Conservation (phyloP, 2,329 filamentous ascomycete species). For the Fusarium sp. region DNA sequence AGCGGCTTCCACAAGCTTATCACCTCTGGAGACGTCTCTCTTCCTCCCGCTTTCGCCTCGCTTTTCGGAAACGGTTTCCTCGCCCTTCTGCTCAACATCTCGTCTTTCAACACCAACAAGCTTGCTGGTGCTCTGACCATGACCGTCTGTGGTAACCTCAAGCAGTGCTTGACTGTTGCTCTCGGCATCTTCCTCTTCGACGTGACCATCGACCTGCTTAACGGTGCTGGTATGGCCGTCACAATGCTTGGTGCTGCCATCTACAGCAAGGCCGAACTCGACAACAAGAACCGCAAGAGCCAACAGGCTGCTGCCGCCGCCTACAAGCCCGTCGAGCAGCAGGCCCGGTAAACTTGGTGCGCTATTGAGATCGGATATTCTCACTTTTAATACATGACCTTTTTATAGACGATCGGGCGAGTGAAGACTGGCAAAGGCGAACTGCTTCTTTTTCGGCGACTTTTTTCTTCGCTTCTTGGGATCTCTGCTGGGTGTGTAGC, state of each 20-base stretch:
- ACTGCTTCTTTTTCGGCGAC: conserved; percentile 31
- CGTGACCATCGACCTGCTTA: conserved; percentile 60
- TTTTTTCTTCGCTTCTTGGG: conserved; percentile 24
- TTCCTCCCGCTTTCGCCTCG: conserved; percentile 52
- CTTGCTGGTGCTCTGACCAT: conserved; percentile 67
- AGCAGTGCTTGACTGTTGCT: conserved; percentile 66
- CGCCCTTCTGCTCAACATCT: conserved; percentile 66
- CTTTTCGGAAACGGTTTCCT: conserved; percentile 63
- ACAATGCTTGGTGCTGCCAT: conserved; percentile 66
- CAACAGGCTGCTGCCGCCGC: conserved; percentile 46
- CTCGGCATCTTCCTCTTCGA: conserved; percentile 65
- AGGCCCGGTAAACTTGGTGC: conserved; percentile 32
- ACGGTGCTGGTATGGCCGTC: conserved; percentile 66
- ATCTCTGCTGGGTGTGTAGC: conserved; percentile 8
- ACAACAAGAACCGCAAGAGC: conserved; percentile 53
- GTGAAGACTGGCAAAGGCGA: conserved; percentile 22
- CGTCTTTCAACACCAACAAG: conserved; percentile 68
- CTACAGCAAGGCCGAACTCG: conserved; percentile 68
- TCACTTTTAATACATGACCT: conserved; percentile 43
- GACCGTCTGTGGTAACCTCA: conserved; percentile 68
- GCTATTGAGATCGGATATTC: conserved; percentile 20
- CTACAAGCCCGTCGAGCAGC: conserved; percentile 53
- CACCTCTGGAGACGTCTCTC: conserved; percentile 48
- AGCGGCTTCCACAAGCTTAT: conserved; percentile 52
- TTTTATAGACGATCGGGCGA: conserved; percentile 40